Percentiles rank a stretch among this genome's conserved stretches.
These are phyloP conservation scores for Penicillium subrubescens DNA, from an alignment of 495 filamentous ascomycete genomes.

Conservation along the genomic window DNA sequence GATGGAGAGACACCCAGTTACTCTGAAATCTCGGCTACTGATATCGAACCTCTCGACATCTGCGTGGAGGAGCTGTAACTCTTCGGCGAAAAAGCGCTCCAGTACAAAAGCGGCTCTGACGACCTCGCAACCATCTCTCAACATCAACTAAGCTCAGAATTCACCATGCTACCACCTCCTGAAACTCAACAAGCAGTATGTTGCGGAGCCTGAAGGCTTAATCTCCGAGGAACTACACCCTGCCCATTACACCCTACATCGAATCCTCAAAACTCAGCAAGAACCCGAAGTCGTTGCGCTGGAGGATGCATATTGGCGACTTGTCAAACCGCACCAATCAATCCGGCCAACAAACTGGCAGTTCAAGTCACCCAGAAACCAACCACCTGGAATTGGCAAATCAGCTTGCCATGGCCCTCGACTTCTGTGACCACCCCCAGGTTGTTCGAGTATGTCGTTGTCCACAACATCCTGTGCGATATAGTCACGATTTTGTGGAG, in stretches of 20 bases:
- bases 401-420: background rate
- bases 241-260: background rate
- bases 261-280: background rate
- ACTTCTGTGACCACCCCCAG: background rate
- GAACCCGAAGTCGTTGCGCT: background rate
- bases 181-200: background rate
- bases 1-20: too few species aligned
- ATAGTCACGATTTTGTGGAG: background rate
- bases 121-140: too few species aligned
- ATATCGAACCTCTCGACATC: too few species aligned
- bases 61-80: too few species aligned
- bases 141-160: too few species aligned
- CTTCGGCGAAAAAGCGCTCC: too few species aligned
- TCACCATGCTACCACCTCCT: too few species aligned
- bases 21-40: too few species aligned
- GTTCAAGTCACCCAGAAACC: background rate
- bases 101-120: too few species aligned
- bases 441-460: background rate
- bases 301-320: background rate
- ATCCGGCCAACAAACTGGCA: background rate
- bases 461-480: background rate
- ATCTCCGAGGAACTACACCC: background rate
- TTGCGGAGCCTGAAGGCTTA: background rate
- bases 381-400: background rate
- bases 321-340: background rate